Base-by-base conservation (phyloP, 306 rosid genomes). In the Gillenia trifoliata region DNA sequence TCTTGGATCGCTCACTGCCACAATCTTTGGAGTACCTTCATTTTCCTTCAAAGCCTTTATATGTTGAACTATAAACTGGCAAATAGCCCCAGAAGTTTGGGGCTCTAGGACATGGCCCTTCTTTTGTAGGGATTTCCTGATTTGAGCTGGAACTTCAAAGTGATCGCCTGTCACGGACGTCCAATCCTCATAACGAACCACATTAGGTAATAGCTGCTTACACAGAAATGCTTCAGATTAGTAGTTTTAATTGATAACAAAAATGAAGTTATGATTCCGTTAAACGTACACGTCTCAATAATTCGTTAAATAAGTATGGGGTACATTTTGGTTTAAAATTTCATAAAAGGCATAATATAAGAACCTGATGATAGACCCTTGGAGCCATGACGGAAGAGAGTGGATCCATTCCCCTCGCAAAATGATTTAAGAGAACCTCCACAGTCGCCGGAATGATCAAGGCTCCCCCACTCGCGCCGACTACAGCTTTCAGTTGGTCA, bases 1-100 rank as follows among this genome's bases (percentile, higher is more conserved):
- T 85, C 97, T 89, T 11, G 98, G 98, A 74, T 93, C 97, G 82
- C 98, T 93, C 59, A 93, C 98, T 16, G 93, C 96, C 56, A 88
- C 86, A 59, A 93, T 84, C 82, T 77, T 76, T 57, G 81, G 84
- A 17, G 26, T 15, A 34, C 26, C 79, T 65, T 62, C 64, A 34
- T 82, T 84, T 66, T 25, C 49, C 62, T 40, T 64, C 4, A 36
- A 76, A 43, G 61, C 10, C 10, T 55, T 76, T n/a, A 9, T 26
- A 28, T 78, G 81, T 75, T 72, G 74, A 79, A 84, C 86, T 64
- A 91, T 79, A 64, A 89, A 83, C 85, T 93, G 97, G 79, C 85
- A 85, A 67, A 89, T 80, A n/a, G 97, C 76, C 76, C 97, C 98
- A 55, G 91, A 88, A 2, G 85, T 68, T 65, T 89, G 86, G 60